Base-by-base conservation (phyloP, 1,139 yeast species). In the Candida sanyaensis region DNA sequence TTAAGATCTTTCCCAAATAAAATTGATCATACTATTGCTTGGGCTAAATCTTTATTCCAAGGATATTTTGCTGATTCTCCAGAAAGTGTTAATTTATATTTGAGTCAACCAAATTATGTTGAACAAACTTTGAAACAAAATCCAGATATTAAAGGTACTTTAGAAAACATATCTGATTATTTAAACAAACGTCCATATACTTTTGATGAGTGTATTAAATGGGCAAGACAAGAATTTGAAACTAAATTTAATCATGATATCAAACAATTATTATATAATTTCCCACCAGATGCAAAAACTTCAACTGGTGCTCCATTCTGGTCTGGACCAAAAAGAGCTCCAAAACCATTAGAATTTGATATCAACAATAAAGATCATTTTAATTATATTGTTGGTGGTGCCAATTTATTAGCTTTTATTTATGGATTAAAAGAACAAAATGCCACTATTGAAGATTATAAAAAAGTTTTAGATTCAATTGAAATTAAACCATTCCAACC, bases 251-350 rank as follows among this genome's bases (percentile, higher is more conserved):
- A 81, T 61, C 84, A 91, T 61, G 98, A 93, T 50, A 91, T 92
- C 56, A 77, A 84, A 62, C 99, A 93, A 73, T 78, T 93, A 58
- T 78, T 95, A 57, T 93, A 82, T 77, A 92, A 92, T 65, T 95
- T 95, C 80, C 99, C 99, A 28, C 82, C 79, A 53, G 99, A 93
- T 69, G 96, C 98, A 5, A 85, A 80, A 47, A 93, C 97, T 2
- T 84, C 96, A 0, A 79, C 80, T 49, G 99, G 99, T 48, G 92
- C 87, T 33, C 95, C 96, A 55, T 93, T 93, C 71, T 93, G 99
- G 99, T 84, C 96, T 26, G 97, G 98, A 51, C 96, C 98, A 41
- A 93, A 93, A 73, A 85, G 99, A 66, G 96, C 97, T 23, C 99
- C 99, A 47, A 81, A 80, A 42, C 91, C 97, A 21, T 77, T 91